These are phyloP conservation scores for Amphicarpaea edgeworthii DNA, from an alignment of 306 rosid genomes.

Conservation along the genomic window DNA sequence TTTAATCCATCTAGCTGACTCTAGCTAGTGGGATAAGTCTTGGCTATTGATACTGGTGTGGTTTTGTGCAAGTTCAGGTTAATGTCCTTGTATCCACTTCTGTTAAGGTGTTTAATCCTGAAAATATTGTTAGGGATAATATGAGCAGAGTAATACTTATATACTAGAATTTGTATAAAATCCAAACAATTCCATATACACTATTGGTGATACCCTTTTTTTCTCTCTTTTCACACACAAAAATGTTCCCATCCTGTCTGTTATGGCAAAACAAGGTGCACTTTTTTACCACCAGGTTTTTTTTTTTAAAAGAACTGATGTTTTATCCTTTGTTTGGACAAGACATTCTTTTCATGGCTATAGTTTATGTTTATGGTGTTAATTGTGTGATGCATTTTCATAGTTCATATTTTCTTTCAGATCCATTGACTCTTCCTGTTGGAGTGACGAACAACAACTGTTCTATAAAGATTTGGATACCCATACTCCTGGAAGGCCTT, in stretches of 20 bases:
- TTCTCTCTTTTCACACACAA: background rate
- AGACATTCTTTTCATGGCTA: background rate
- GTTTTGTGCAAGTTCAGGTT: slow-evolving; percentile 12
- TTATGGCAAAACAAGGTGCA: slow-evolving; percentile 9
- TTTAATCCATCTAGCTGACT: background rate
- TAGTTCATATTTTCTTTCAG: slow-evolving; percentile 49
- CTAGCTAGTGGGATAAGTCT: slow-evolving; percentile 8
- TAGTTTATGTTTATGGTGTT: slow-evolving; percentile 17
- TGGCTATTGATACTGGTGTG: background rate
- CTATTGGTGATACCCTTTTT: slow-evolving; percentile 19
- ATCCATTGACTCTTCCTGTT: slow-evolving; percentile 49
- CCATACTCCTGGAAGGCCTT: slow-evolving; percentile 55
- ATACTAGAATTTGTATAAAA: background rate
- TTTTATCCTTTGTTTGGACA: slow-evolving; percentile 26
- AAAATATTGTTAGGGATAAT: slow-evolving; percentile 10
- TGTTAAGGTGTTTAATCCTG: slow-evolving; percentile 18
- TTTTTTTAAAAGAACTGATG: slow-evolving; percentile 10
- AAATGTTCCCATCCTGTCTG: background rate
- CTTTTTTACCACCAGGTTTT: background rate
- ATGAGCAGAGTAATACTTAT: background rate
- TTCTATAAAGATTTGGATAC: slow-evolving; percentile 47
- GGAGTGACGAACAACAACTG: slow-evolving; percentile 49
- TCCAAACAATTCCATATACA: background rate
- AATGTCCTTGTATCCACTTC: slow-evolving; percentile 8
- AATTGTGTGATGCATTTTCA: slow-evolving; percentile 28